Evolutionary conservation across 2,329 filamentous ascomycete genomes (phyloP).

Genomic region (Graphium sp.): DNA sequence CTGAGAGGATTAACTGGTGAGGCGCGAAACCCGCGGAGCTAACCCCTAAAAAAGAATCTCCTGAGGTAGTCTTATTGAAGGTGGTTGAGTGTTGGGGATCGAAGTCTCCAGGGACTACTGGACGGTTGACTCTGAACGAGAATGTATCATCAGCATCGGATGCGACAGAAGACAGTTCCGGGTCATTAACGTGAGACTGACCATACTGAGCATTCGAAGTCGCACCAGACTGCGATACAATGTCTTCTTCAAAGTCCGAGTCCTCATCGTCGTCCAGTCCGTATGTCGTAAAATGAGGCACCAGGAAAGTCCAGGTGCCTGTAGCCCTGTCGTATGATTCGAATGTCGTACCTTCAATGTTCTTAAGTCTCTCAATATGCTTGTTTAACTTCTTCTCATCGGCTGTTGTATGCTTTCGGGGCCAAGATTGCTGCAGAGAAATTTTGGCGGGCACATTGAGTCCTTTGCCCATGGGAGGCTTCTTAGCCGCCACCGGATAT

Average conservation of each 20-base stretch:
- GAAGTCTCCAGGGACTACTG: slow-evolving; percentile 64
- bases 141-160: slow-evolving; percentile 34
- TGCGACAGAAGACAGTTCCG: slow-evolving; percentile 6
- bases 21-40: slow-evolving; percentile 71
- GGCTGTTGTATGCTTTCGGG: slow-evolving; percentile 43
- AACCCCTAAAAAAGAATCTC: slow-evolving; percentile 82
- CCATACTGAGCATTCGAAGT: slow-evolving; percentile 1
- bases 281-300: slow-evolving; percentile 96
- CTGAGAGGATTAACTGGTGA: slow-evolving; percentile 38
- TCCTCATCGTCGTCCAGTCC: slow-evolving; percentile 71
- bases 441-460: slow-evolving; percentile 85
- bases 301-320: slow-evolving; percentile 79
- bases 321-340: slow-evolving; percentile 62
- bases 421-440: slow-evolving; percentile 84
- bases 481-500: slow-evolving; percentile 59
- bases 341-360: slow-evolving; percentile 67
- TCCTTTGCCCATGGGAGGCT: slow-evolving; percentile 72
- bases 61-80: slow-evolving; percentile 35
- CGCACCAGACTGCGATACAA: slow-evolving; percentile 8
- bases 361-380: slow-evolving; percentile 68
- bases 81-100: slow-evolving; percentile 40
- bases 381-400: slow-evolving; percentile 55
- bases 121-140: slow-evolving; percentile 31
- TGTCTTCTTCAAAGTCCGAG: slow-evolving; percentile 31
- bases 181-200: slow-evolving; percentile 7